These are phyloP conservation scores for Mycosphaerelloides madeirae DNA, from an alignment of 2,329 filamentous ascomycete genomes.

Conservation along the genomic window DNA sequence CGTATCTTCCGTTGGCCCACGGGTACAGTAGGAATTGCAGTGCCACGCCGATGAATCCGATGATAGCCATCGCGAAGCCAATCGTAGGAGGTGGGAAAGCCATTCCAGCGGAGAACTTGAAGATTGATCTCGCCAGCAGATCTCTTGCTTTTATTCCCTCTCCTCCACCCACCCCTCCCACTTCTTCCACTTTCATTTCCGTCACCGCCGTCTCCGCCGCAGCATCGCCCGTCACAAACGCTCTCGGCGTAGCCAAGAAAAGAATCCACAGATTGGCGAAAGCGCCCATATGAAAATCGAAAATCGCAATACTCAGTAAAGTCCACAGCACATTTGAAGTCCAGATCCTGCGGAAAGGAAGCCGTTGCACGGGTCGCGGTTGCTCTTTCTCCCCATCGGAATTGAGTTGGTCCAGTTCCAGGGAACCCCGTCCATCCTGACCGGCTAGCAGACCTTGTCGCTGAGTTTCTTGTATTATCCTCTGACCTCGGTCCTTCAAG, in stretches of 20 bases:
- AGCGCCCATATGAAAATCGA: constrained; percentile 69
- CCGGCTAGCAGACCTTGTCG: constrained; percentile 30
- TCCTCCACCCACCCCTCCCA: background rate
- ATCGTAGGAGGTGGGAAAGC: constrained; percentile 67
- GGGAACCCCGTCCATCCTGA: constrained; percentile 24
- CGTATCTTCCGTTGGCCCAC: constrained; percentile 59
- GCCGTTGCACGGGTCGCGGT: constrained; percentile 37
- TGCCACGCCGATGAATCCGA: constrained; percentile 69
- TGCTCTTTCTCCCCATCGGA: constrained; percentile 26
- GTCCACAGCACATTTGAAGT: constrained; percentile 53
- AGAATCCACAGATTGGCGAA: constrained; percentile 74
- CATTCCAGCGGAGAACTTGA: constrained; percentile 66
- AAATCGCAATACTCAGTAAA: constrained; percentile 60
- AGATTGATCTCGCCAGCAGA: constrained; percentile 36
- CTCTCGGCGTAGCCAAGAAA: constrained; percentile 67
- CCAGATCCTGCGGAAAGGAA: constrained; percentile 49
- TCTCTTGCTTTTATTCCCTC: constrained; percentile 7
- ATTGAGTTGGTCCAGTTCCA: constrained; percentile 36
- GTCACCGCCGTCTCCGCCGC: constrained; percentile 1
- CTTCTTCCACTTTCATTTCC: constrained; percentile 20
- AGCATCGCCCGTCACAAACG: constrained; percentile 35
- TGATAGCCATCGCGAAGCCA: constrained; percentile 71
- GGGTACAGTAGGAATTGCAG: constrained; percentile 71
- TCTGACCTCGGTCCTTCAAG: constrained; percentile 28
- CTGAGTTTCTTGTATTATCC: constrained; percentile 22